phyloP scores from a whole-genome alignment of 176 grass and related monocot genomes.

The Triticum aestivum region IWGSC_CS_RefSeq_v2.1 NC_057801.1:201320276-201320775 shows the following conservation, averaged over 20 bases:
- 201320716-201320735: neutral
- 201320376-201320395: neutral
- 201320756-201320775: neutral
- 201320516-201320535: constrained; percentile 14
- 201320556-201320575: constrained; percentile 39
- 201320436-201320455: constrained; percentile 51
- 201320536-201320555: constrained; percentile 31
- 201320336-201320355: neutral
- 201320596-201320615: constrained; percentile 30
- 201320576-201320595: constrained; percentile 45
- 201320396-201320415: constrained; percentile 48
- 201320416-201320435: constrained; percentile 79
- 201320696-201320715: constrained; percentile 59
- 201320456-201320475: constrained; percentile 24
- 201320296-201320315: neutral
- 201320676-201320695: constrained; percentile 62
- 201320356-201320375: neutral
- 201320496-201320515: constrained; percentile 13
- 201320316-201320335: constrained; percentile 16
- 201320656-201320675: constrained; percentile 53
- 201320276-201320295: constrained; percentile 2
- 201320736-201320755: neutral
- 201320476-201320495: neutral
- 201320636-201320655: constrained; percentile 33
- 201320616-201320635: constrained; percentile 35